These are phyloP conservation scores for Polygonum aviculare DNA, from an alignment of 148 eudicot species.

Conservation along the genomic window DNA sequence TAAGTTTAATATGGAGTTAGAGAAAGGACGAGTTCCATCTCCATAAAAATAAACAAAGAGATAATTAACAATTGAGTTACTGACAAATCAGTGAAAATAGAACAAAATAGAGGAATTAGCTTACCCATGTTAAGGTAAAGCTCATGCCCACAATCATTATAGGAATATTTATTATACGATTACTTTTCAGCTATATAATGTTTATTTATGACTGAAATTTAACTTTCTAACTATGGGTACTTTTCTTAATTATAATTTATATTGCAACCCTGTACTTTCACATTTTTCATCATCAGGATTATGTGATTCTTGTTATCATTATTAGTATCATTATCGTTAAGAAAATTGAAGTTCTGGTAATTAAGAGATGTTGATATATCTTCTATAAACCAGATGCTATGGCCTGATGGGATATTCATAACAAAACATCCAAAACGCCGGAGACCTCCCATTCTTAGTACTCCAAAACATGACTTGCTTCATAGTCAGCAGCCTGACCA, in stretches of 20 bases:
- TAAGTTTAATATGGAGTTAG: neutral
- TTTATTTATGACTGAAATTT: neutral
- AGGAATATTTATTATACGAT: neutral
- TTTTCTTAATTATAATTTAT: neutral
- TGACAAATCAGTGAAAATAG: neutral
- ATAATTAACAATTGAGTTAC: neutral
- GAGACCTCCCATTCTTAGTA: slow-evolving; percentile 34
- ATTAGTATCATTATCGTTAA: neutral
- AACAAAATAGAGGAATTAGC: neutral
- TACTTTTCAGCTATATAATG: neutral
- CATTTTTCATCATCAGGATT: neutral
- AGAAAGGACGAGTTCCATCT: neutral
- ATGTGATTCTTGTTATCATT: neutral
- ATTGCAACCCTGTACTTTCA: neutral
- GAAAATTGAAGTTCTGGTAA: neutral
- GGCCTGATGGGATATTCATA: slow-evolving; percentile 98
- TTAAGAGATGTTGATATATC: neutral
- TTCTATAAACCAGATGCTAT: slow-evolving; percentile 53
- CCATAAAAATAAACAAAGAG: neutral
- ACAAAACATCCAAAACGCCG: slow-evolving; percentile 86
- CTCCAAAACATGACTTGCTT: slow-evolving; percentile 34
- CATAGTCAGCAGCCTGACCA: slow-evolving; percentile 33
- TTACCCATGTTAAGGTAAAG: neutral
- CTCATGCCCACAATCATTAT: neutral
- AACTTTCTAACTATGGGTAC: neutral